These are phyloP conservation scores for Heterococcus sp. DNA, from an alignment of 108 stramenopile species.

Conservation along the genomic window DNA sequence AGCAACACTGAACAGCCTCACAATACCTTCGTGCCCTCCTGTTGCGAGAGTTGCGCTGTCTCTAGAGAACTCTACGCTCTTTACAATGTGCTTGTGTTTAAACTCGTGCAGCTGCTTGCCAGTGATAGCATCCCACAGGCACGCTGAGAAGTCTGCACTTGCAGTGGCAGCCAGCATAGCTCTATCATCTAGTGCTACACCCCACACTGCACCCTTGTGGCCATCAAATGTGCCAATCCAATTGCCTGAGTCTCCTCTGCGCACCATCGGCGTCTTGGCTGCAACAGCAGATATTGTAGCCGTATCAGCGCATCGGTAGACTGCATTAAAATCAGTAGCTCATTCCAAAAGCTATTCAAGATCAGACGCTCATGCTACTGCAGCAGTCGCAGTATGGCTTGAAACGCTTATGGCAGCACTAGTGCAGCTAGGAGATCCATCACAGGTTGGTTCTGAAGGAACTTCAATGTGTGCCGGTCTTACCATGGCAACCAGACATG, in stretches of 20 bases:
- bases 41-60: conserved; percentile 75
- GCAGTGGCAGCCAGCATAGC: conserved; percentile 79
- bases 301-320: too few relatives aligned
- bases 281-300: too few relatives aligned
- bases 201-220: conserved; percentile 99
- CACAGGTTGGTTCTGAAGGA: too few relatives aligned
- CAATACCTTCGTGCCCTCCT: conserved; percentile 86
- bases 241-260: conserved; percentile 88
- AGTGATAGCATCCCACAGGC: conserved; percentile 61
- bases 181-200: conserved; percentile 75
- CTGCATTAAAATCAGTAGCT: too few relatives aligned
- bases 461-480: too few relatives aligned
- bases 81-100: conserved; percentile 91
- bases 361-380: too few relatives aligned
- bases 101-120: conserved; percentile 57
- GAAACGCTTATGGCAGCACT: too few relatives aligned
- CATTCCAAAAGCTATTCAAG: too few relatives aligned
- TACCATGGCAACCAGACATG: conserved; percentile 44
- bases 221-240: conserved; percentile 98
- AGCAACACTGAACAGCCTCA: conserved; percentile 76
- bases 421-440: too few relatives aligned
- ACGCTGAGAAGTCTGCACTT: conserved; percentile 70
- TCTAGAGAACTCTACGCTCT: conserved; percentile 82
- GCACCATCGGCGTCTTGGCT: conserved; percentile 86
- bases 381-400: too few relatives aligned